Conservation (phyloP, 2,329 filamentous ascomycete genomes). For the Aspergillus alliaceus region DNA sequence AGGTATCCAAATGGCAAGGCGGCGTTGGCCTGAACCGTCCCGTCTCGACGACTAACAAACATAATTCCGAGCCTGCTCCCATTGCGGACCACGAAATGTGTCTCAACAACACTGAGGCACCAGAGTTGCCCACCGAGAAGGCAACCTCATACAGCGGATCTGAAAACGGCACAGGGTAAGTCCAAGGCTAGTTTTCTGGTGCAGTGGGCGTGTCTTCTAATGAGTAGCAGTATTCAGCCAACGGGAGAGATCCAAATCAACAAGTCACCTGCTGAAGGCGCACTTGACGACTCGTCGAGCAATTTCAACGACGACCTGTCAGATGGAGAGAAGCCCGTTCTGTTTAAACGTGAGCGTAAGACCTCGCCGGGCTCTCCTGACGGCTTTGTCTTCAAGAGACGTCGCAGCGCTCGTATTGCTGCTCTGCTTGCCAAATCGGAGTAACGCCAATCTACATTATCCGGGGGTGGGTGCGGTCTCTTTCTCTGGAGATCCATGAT, state of each 20-base stretch:
- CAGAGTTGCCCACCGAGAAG: neutral
- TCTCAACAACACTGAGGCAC: neutral
- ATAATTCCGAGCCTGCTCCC: too few species aligned
- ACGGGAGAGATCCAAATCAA: neutral
- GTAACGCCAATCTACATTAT: neutral
- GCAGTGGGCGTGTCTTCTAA: neutral
- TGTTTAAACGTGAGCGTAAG: neutral
- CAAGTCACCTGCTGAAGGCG: neutral
- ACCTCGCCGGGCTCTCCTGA: neutral
- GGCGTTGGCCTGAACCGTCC: neutral
- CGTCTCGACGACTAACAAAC: neutral
- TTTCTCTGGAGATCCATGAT: neutral
- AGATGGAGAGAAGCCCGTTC: neutral
- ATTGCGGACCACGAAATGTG: neutral
- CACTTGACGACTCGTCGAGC: neutral
- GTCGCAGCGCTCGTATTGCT: constrained; percentile 7
- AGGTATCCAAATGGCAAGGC: neutral
- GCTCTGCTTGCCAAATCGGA: neutral
- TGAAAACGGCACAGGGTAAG: neutral
- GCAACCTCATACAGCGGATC: neutral
- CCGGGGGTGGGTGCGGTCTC: neutral
- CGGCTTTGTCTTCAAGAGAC: neutral
- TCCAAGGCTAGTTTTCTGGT: neutral
- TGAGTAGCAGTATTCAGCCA: neutral
- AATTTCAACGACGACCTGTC: neutral